These are phyloP conservation scores for Rhizopogon roseolus DNA, from an alignment of 768 basidiomycete genomes.

Conservation along the genomic window DNA sequence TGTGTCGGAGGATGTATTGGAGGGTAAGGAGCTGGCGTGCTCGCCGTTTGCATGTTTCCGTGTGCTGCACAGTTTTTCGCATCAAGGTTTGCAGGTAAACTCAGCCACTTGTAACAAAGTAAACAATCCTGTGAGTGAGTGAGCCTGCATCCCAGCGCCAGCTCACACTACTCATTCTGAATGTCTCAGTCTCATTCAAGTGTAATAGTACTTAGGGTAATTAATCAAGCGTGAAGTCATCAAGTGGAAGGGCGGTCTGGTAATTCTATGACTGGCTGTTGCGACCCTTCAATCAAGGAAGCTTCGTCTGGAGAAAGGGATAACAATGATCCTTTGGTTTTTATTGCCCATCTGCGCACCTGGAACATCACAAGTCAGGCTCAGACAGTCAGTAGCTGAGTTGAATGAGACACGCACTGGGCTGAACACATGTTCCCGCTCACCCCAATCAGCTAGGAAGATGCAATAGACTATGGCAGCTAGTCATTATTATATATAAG, in stretches of 20 bases:
- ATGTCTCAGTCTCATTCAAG: too few species aligned
- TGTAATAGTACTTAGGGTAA: too few species aligned
- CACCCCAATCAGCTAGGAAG: conserved; percentile 64
- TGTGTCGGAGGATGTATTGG: conserved; percentile 33
- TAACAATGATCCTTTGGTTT: conserved; percentile 48
- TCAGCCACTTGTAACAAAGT: background rate
- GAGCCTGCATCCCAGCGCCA: too few species aligned
- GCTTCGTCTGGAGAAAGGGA: conserved; percentile 55
- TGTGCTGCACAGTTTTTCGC: conserved; percentile 68
- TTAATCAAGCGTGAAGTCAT: background rate
- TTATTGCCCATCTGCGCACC: conserved; percentile 55
- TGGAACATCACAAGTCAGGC: conserved; percentile 17
- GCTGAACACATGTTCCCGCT: conserved; percentile 67
- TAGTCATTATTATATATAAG: conserved; percentile 19
- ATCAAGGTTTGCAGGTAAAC: conserved; percentile 49
- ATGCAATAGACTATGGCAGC: conserved; percentile 52
- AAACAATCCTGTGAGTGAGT: too few species aligned
- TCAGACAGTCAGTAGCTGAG: background rate
- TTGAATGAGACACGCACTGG: conserved; percentile 40
- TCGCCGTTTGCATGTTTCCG: conserved; percentile 57
- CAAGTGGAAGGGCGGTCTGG: background rate
- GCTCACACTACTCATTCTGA: too few species aligned
- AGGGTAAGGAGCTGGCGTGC: conserved; percentile 32
- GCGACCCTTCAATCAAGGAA: conserved; percentile 13
- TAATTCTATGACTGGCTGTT: background rate